A percentile compares a stretch with the other conserved stretches of the same genome.
phyloP scores from a whole-genome alignment of 192 early-diverging fungal genomes.

The Oehlia diaphana region DNA sequence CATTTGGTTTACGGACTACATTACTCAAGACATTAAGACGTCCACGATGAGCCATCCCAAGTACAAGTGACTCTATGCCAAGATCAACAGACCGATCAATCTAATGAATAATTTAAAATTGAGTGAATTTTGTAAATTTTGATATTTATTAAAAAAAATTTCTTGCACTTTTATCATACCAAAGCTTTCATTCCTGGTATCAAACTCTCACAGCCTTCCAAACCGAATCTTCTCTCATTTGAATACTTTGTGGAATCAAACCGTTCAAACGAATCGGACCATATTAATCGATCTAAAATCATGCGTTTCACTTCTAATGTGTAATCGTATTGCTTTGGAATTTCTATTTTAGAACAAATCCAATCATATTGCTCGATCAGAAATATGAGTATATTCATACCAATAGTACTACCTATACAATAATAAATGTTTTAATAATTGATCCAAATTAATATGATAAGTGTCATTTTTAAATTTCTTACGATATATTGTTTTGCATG shows the following conservation, averaged over 20 bases:
- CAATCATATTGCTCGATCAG: slow-evolving; percentile 97
- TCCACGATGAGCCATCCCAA: slow-evolving; percentile 99
- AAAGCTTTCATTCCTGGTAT: slow-evolving; percentile 98
- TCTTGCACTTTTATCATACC: slow-evolving; percentile 47
- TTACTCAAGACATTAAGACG: slow-evolving; percentile 98
- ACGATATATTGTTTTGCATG: slow-evolving; percentile 86
- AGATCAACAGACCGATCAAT: slow-evolving; percentile 95
- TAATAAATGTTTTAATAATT: slow-evolving; percentile 20
- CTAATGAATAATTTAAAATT: slow-evolving; percentile 36
- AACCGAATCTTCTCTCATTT: slow-evolving; percentile 95
- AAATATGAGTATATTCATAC: slow-evolving; percentile 98
- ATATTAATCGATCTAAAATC: slow-evolving; percentile 95
- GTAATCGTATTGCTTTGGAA: slow-evolving; percentile 86
- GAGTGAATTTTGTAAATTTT: too few species aligned
- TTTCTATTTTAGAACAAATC: slow-evolving; percentile 91
- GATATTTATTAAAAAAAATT: slow-evolving; percentile 14
- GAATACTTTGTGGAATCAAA: slow-evolving; percentile 97
- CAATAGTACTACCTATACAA: slow-evolving; percentile 73
- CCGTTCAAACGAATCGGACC: slow-evolving; percentile 96
- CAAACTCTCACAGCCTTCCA: slow-evolving; percentile 96
- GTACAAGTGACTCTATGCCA: slow-evolving; percentile 92
- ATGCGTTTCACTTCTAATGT: slow-evolving; percentile 84
- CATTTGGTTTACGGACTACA: slow-evolving; percentile 98
- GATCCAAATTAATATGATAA: background rate
- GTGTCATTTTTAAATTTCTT: slow-evolving; percentile 28